Percentiles rank a stretch among this genome's conserved stretches.
These are phyloP conservation scores for Geosmithia morbida DNA, from an alignment of 2,329 filamentous ascomycete species.

Conservation along the genomic window DNA sequence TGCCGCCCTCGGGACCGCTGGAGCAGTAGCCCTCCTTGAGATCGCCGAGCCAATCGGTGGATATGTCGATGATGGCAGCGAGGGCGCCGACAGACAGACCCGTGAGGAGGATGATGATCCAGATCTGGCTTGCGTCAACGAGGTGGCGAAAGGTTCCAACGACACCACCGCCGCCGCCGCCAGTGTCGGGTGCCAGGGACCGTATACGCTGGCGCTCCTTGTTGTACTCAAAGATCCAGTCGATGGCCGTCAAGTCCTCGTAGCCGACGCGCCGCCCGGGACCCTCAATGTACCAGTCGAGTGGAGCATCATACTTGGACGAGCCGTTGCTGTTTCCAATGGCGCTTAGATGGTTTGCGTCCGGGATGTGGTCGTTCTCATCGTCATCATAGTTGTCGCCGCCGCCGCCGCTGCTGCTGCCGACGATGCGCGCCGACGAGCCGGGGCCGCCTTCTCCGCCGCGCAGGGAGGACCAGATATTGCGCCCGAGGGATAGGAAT, in stretches of 20 bases:
- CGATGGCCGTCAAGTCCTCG: constrained; percentile 91
- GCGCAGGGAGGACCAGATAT: constrained; percentile 31
- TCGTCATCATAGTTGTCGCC: not conserved
- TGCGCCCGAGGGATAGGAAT: constrained; percentile 28
- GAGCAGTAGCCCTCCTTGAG: constrained; percentile 83
- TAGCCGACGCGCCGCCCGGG: constrained; percentile 85
- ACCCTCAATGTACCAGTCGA: constrained; percentile 84
- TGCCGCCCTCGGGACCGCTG: constrained; percentile 58
- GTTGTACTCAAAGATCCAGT: constrained; percentile 98
- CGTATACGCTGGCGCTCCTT: constrained; percentile 84
- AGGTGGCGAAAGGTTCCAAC: constrained; percentile 55
- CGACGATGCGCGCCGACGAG: constrained; percentile 2
- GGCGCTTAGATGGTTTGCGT: constrained; percentile 3
- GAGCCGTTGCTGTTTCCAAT: constrained; percentile 4
- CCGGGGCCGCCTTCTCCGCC: constrained; percentile 10
- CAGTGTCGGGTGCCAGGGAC: constrained; percentile 54
- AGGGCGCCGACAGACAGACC: constrained; percentile 73
- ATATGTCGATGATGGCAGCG: constrained; percentile 79
- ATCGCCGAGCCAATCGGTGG: constrained; percentile 86
- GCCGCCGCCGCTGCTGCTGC: too few species aligned
- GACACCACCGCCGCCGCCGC: constrained; percentile 39
- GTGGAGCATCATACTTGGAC: constrained; percentile 30
- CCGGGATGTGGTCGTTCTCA: not conserved
- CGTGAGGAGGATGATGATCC: constrained; percentile 76
- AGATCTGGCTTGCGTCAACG: constrained; percentile 78